Conservation (phyloP, 192 early-diverging fungal genomes). For the Dissophora globulifera region DNA sequence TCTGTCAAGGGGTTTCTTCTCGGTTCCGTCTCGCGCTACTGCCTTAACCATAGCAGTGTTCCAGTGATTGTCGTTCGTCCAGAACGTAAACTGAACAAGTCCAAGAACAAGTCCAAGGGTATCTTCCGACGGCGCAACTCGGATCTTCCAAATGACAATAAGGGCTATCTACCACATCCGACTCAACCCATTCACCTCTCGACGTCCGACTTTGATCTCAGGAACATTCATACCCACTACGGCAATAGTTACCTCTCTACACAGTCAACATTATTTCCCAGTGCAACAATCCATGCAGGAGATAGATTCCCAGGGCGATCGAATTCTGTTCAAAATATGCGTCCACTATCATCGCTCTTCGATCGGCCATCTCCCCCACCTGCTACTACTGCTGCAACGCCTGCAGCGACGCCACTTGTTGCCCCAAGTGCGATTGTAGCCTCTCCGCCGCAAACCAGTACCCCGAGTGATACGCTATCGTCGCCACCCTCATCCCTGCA, state of each 20-base stretch:
- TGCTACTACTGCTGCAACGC: neutral
- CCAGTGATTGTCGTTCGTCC: conserved; percentile 78
- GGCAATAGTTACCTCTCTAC: neutral
- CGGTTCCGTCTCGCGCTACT: conserved; percentile 76
- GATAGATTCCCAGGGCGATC: conserved; percentile 20
- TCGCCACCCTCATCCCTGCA: neutral
- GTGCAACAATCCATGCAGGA: conserved; percentile 27
- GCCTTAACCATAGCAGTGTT: conserved; percentile 71
- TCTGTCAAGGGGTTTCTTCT: conserved; percentile 74
- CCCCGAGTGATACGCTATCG: too few species aligned
- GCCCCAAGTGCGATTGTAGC: too few species aligned
- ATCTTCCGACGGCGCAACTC: conserved; percentile 44
- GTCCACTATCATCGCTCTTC: conserved; percentile 30
- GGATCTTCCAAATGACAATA: neutral
- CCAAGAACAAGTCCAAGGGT: conserved; percentile 48
- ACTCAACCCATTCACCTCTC: conserved; percentile 23
- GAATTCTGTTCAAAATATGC: neutral
- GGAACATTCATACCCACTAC: conserved; percentile 1
- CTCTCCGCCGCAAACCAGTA: too few species aligned
- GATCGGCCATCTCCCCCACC: neutral
- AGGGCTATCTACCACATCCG: conserved; percentile 29
- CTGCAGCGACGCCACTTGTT: too few species aligned
- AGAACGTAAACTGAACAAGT: conserved; percentile 53
- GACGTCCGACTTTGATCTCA: conserved; percentile 23
- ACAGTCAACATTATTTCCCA: conserved; percentile 13